Base-by-base conservation (phyloP, 2,329 filamentous ascomycete genomes). In the Cercospora sp. region DNA sequence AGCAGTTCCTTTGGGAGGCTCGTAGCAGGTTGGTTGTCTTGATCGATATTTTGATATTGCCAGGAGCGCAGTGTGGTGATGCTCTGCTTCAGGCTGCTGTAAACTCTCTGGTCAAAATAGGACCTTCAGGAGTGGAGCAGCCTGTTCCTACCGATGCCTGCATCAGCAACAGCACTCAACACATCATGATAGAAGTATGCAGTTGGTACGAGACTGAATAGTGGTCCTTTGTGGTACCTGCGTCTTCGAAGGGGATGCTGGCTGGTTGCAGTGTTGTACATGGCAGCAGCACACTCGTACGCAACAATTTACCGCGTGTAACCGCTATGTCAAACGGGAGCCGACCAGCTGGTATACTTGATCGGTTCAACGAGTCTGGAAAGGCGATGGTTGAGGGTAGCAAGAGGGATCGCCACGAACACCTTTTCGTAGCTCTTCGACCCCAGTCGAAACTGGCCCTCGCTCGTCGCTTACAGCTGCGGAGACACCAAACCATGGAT, bases 301-400 rank as follows among this genome's bases (percentile, higher is more conserved):
- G 26, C 34, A 45, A 63, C 28, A 53, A n/a, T 53, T 45, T 21
- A 34, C 43, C 43, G n/a, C 32, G 66, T 68, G 53, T 30, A n/a
- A 68, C 57, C 66, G 24, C 34, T 12, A 28, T 68, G 66, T 68
- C 66, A 65, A 60, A 59, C 8, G 59, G 16, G 37, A 57, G 24
- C 18, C 45, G 21, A 51, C 21, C 45, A 12, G 10, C 9, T 51
- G 18, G 21, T 13, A 51, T 24, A 51, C 21, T 51, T 16, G 21
- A 21, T 51, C 21, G 45, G 7, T 5, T 51, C 18, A 24, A 49
- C 21, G 8, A 26, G 12, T 49, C 21, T 51, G 45, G 1, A 5
- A 26, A 24, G 18, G 12, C 12, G 45, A 51, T 12, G 21, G 18
- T 2, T 9, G 9, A 49, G 45, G 45, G 45, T 21, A 10, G 18